phyloP scores from a whole-genome alignment of 2,329 filamentous ascomycete species.

The Orbilia ellipsospora region DNA sequence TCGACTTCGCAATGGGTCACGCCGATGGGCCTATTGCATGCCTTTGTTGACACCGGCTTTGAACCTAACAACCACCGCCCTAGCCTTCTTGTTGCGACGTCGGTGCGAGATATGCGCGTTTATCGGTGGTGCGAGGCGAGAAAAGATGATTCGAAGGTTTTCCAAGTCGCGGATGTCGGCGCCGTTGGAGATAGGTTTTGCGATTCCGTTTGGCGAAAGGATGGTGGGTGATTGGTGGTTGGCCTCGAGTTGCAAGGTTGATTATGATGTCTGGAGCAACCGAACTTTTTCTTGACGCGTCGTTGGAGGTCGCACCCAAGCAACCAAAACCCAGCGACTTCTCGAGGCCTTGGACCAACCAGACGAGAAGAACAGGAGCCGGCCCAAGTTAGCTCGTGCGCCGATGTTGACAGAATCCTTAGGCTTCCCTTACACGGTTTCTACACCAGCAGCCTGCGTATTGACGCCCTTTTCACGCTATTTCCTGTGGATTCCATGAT shows the following conservation, averaged over 20 bases:
- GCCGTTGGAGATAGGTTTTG: constrained; percentile 18
- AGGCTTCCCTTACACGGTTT: neutral
- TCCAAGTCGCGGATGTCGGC: constrained; percentile 21
- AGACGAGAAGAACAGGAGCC: constrained; percentile 3
- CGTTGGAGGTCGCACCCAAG: constrained; percentile 40
- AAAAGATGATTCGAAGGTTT: constrained; percentile 10
- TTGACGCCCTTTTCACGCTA: neutral
- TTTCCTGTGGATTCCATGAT: neutral
- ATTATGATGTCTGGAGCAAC: constrained; percentile 40
- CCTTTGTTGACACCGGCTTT: constrained; percentile 34
- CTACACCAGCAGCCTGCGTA: neutral
- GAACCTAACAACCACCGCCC: constrained; percentile 13
- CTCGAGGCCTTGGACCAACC: constrained; percentile 8
- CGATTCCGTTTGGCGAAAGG: constrained; percentile 4
- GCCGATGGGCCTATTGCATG: constrained; percentile 40
- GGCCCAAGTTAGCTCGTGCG: constrained; percentile 9
- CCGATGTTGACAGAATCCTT: constrained; percentile 4
- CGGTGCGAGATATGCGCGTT: constrained; percentile 42
- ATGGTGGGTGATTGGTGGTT: constrained; percentile 28
- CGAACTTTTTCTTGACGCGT: constrained; percentile 55
- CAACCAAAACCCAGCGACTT: constrained; percentile 23
- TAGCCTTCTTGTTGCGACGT: neutral
- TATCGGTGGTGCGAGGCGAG: constrained; percentile 6
- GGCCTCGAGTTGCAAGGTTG: constrained; percentile 30
- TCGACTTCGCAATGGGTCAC: constrained; percentile 23